Evolutionary conservation across 306 rosid genomes (phyloP), one percentile per base, ranked within the genome.

Genomic region (Fagus crenata): DNA sequence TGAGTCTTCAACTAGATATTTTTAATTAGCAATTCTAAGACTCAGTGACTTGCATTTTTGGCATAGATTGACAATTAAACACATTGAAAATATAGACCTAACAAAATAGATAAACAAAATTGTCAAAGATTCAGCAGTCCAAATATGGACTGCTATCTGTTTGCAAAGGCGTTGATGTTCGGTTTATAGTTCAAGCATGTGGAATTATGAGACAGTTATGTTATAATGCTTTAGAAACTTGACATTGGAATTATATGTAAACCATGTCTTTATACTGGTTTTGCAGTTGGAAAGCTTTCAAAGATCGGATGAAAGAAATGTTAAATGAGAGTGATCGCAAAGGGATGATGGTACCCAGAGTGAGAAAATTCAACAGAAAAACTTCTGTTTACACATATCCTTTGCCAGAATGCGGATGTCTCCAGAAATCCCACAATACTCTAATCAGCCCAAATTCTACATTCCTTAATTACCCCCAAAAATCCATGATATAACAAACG

Each of bases 371-470:
- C 79, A 88, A 91, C 83, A 76, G 97, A 84, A 96, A 96, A 87
- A 92, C 98, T 81, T 96, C 98, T 31, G 89, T 96, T 64, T 96
- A 92, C 87, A 81, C 87, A 0, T 92, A 89, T 86, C 99, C 99
- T 8, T 86, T 96, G 67, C 99, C 99, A 1, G 99, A 96, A 81
- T 96, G 98, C 76, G 85, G 97, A 77, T 96, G 99, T 86, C 82
- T 92, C 42, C 96, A 90, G 64, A 89, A 83, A 77, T 80, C 82
- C 55, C 90, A 58, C 7, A 76, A 75, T 71, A 53, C 77, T 77
- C 74, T 70, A 81, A 75, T 75, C 58, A 86, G 80, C 79, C 80
- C 55, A 74, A 55, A 77, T 71, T 69, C 8, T 78, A 31, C 67
- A 61, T 61, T 68, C 90, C 40, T 13, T 49, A 77, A 80, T 53